These are phyloP conservation scores for Pleurotus cornucopiae DNA, from an alignment of 768 basidiomycete species.

Conservation along the genomic window DNA sequence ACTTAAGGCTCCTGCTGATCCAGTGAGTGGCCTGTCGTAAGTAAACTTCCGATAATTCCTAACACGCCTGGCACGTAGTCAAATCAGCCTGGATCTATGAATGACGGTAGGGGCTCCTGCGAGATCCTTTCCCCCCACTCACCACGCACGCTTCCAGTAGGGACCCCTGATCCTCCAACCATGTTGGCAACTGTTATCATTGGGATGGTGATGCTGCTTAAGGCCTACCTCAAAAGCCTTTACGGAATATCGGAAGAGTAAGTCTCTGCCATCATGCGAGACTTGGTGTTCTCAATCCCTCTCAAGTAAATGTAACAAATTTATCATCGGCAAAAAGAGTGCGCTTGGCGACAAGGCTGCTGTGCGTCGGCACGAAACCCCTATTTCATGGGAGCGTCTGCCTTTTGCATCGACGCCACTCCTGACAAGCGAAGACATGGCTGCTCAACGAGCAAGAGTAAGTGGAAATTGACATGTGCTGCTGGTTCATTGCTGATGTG, in stretches of 20 bases:
- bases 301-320: slow-evolving; percentile 86
- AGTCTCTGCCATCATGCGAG: slow-evolving; percentile 23
- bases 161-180: slow-evolving; percentile 20
- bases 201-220: slow-evolving; percentile 83
- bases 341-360: slow-evolving; percentile 83
- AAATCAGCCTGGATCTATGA: no score
- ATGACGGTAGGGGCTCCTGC: no score
- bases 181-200: slow-evolving; percentile 73
- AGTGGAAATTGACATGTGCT: slow-evolving; percentile 18
- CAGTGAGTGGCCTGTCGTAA: neutral
- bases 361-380: slow-evolving; percentile 52
- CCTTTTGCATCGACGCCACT: slow-evolving; percentile 63
- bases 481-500: neutral
- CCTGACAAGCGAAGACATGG: slow-evolving; percentile 56
- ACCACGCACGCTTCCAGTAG: no score
- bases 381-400: slow-evolving; percentile 70
- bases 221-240: slow-evolving; percentile 75
- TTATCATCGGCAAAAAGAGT: slow-evolving; percentile 84
- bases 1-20: slow-evolving; percentile 32
- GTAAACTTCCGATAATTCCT: no score
- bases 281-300: neutral
- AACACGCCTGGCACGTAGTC: no score
- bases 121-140: no score
- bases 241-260: slow-evolving; percentile 93
- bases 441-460: slow-evolving; percentile 62